These are phyloP conservation scores for Ustilago xerochloae DNA, from an alignment of 1,284 basidiomycete species.

Conservation along the genomic window DNA sequence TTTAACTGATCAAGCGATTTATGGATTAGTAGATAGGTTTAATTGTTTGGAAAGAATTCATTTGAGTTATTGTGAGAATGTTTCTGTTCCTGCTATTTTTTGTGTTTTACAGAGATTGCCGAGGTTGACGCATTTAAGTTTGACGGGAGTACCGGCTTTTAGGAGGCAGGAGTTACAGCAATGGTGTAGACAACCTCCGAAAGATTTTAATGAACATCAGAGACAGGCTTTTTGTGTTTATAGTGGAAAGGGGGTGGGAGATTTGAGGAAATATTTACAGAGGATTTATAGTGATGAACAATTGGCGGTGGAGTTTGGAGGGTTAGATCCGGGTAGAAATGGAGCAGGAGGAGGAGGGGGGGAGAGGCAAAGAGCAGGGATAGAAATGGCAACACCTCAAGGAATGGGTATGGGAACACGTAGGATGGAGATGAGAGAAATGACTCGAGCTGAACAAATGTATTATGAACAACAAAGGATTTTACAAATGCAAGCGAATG, in stretches of 20 bases:
- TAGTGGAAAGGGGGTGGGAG: slow-evolving; percentile 87
- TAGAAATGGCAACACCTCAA: background rate
- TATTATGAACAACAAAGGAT: slow-evolving; percentile 43
- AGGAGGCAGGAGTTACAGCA: slow-evolving; percentile 84
- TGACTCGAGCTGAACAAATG: slow-evolving; percentile 34
- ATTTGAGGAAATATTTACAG: slow-evolving; percentile 76
- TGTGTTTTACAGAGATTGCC: slow-evolving; percentile 86
- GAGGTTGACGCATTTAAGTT: slow-evolving; percentile 90
- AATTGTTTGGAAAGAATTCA: slow-evolving; percentile 91
- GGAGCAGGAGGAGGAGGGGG: background rate
- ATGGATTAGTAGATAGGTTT: slow-evolving; percentile 78
- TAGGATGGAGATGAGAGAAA: background rate
- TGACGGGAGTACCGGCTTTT: slow-evolving; percentile 96
- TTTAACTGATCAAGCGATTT: slow-evolving; percentile 92
- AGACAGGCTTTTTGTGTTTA: slow-evolving; percentile 96
- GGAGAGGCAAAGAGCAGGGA: background rate
- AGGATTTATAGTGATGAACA: slow-evolving; percentile 52
- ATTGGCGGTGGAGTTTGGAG: slow-evolving; percentile 47
- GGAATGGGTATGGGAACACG: too few species aligned
- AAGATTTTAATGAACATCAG: slow-evolving; percentile 90
- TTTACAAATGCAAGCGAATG: slow-evolving; percentile 28
- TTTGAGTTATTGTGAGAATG: slow-evolving; percentile 95
- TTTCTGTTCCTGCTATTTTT: slow-evolving; percentile 89
- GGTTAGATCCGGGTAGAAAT: slow-evolving; percentile 25
- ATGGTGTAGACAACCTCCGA: slow-evolving; percentile 88